A percentile compares a stretch with the other conserved stretches of the same genome.
These are phyloP conservation scores for Ramalina intermedia DNA, from an alignment of 495 filamentous ascomycete species.

Conservation along the genomic window DNA sequence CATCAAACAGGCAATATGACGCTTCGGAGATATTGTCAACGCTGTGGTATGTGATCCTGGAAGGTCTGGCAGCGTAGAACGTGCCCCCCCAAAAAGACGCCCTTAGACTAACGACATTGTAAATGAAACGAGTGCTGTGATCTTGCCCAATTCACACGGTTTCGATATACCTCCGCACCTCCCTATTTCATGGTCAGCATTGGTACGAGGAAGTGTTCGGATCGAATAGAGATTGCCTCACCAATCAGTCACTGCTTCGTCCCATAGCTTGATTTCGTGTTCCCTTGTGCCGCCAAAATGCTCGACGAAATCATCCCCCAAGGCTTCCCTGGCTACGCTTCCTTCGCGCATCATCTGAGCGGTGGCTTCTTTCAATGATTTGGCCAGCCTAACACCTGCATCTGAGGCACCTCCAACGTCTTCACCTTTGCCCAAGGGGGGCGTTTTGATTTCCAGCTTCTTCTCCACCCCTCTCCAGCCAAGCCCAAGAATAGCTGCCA, in stretches of 20 bases:
- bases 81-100: neutral
- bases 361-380: constrained; percentile 67
- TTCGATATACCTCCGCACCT: constrained; percentile 60
- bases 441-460: constrained; percentile 67
- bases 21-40: no score
- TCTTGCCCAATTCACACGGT: constrained; percentile 33
- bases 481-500: constrained; percentile 68
- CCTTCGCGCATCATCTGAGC: constrained; percentile 54
- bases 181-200: constrained; percentile 26
- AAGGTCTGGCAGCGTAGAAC: no score
- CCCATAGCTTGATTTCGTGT: constrained; percentile 82
- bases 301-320: constrained; percentile 90
- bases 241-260: constrained; percentile 94
- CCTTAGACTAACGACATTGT: neutral
- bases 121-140: neutral
- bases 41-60: no score
- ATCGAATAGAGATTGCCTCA: constrained; percentile 26
- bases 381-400: constrained; percentile 52
- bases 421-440: constrained; percentile 70
- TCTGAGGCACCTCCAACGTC: constrained; percentile 58
- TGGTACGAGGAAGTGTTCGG: neutral
- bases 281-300: constrained; percentile 88
- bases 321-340: constrained; percentile 78
- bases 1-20: no score
- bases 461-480: constrained; percentile 85